Base-by-base conservation (phyloP, 2,329 filamentous ascomycete species). In the Nemania serpens region DNA sequence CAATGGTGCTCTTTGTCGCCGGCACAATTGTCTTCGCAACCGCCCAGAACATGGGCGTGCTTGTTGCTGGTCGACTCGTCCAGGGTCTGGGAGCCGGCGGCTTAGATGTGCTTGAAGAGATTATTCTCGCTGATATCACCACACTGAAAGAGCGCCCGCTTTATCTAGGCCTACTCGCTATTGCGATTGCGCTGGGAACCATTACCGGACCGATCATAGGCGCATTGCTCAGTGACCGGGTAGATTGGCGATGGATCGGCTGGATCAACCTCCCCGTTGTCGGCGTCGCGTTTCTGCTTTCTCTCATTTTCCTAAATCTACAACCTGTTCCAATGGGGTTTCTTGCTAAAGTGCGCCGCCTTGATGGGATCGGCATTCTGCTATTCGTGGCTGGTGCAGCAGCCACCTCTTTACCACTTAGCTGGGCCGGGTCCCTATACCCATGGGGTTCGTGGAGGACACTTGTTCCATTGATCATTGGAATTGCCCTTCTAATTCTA, bases 321-420 rank as follows among this genome's bases (percentile, higher is more conserved):
- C 77, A 81, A 55, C 75, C 79, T 54, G 70, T 80, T 7, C 77
- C 78, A 0, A 76, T 73, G 45, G 76, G 75, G 13, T 73, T 85
- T 39, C 17, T 73, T 1, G 70, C 74, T 29, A 86, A 86, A n/a
- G 73, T 85, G 3, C 75, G 74, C 33, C 78, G 80, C 4, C 4
- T 39, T 10, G 88, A 91, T 69, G 91, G 84, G 81, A 55, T 84
- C 36, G 89, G 89, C 1, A 81, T 83, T 3, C 64, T 82, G 0
- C 69, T 91, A 2, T 90, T 91, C 69, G 78, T 88, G 20, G 81
- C 89, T 4, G 87, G 85, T 1, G 88, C 85, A 79, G 20, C 58
- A 9, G 13, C 29, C 10, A n/a, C 57, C 7, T 20, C 58, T 1
- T 17, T 57, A 34, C 62, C 64, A 3, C 20, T 68, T 1, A 58